Percentiles rank a stretch among this genome's conserved stretches.
Evolutionary conservation across 2,329 filamentous ascomycete species (phyloP).

Genomic region (Monosporascus cannonballus): DNA sequence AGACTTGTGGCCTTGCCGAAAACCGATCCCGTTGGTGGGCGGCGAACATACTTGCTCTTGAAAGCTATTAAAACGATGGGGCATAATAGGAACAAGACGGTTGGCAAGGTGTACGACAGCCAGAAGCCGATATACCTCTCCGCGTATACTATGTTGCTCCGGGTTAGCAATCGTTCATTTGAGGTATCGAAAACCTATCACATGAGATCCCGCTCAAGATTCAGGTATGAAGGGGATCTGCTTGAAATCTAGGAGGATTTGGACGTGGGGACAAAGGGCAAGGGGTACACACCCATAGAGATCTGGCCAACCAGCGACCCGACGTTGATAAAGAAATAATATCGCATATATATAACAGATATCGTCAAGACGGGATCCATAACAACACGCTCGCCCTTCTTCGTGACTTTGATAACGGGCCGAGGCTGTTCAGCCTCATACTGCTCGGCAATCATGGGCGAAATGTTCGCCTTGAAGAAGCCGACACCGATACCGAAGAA

Average conservation of each 20-base stretch:
- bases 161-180: background rate
- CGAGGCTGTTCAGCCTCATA: slow-evolving; percentile 40
- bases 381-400: slow-evolving; percentile 52
- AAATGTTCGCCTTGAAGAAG: slow-evolving; percentile 63
- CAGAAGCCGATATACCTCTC: slow-evolving; percentile 75
- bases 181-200: background rate
- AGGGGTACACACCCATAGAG: slow-evolving; percentile 38
- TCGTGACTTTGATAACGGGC: slow-evolving; percentile 40
- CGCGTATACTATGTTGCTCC: slow-evolving; percentile 46
- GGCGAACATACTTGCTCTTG: slow-evolving; percentile 54
- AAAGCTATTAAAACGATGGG: slow-evolving; percentile 56
- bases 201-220: too few species aligned
- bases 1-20: slow-evolving; percentile 61
- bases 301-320: slow-evolving; percentile 58
- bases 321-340: slow-evolving; percentile 66
- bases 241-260: too few species aligned
- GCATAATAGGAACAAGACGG: slow-evolving; percentile 55
- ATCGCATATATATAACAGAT: slow-evolving; percentile 55
- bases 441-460: slow-evolving; percentile 57
- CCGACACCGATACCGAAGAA: slow-evolving; percentile 59
- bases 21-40: slow-evolving; percentile 64
- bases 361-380: slow-evolving; percentile 54
- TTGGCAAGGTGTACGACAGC: slow-evolving; percentile 64
- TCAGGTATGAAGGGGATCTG: too few species aligned
- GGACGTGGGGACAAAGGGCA: background rate